phyloP scores from a whole-genome alignment of 768 basidiomycete species.

The Mycena sanguinolenta region DNA sequence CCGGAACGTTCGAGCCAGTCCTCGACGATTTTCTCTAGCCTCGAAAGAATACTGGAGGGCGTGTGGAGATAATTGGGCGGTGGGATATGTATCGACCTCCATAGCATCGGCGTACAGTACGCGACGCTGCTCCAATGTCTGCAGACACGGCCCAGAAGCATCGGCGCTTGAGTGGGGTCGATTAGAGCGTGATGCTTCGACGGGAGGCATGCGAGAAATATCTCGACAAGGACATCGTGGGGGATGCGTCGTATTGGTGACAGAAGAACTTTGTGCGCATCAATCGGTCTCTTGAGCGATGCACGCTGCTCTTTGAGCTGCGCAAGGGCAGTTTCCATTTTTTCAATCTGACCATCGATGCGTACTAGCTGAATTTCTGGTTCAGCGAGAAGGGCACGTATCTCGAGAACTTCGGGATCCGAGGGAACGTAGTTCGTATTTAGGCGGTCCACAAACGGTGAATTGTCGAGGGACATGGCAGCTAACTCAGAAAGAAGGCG shows the following conservation, averaged over 20 bases:
- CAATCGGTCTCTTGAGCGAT: slow-evolving; percentile 3
- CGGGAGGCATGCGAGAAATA: slow-evolving; percentile 18
- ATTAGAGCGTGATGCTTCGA: slow-evolving; percentile 15
- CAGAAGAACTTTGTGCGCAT: not conserved
- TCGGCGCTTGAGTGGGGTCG: not conserved
- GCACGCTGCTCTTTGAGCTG: too few relatives aligned
- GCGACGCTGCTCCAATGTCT: slow-evolving; percentile 15
- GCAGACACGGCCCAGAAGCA: slow-evolving; percentile 18
- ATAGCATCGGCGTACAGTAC: slow-evolving; percentile 15
- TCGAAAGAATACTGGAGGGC: not conserved
- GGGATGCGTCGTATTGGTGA: slow-evolving; percentile 10
- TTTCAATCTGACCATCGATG: too few relatives aligned
- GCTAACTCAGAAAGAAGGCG: too few relatives aligned
- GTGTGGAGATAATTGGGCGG: not conserved
- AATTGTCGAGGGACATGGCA: too few relatives aligned
- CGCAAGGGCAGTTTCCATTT: too few relatives aligned
- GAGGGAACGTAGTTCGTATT: too few relatives aligned
- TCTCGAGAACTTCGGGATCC: not conserved
- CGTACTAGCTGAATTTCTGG: too few relatives aligned
- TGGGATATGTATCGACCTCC: slow-evolving; percentile 20
- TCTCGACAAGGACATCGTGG: slow-evolving; percentile 19
- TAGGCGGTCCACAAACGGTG: too few relatives aligned
- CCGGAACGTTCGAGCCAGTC: not conserved
- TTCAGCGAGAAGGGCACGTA: too few relatives aligned
- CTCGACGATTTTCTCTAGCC: not conserved